Conservation (phyloP, 305 asterid species). For the Rubia tinctorum region DNA sequence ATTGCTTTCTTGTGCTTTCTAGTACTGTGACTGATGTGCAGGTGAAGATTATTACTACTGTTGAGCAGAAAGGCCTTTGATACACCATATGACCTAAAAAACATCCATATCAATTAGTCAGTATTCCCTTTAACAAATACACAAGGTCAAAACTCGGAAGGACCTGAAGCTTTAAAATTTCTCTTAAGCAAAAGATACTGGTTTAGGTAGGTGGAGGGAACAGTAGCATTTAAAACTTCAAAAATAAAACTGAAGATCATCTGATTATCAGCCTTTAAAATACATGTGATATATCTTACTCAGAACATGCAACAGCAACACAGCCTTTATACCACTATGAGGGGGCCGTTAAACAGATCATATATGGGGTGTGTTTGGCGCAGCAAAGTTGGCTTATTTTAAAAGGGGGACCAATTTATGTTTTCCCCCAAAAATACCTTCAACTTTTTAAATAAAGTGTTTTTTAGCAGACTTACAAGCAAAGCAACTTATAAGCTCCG, state of each 20-base stretch:
- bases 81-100: conserved; percentile 62
- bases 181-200: not conserved
- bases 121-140: not conserved
- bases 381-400: too few species aligned
- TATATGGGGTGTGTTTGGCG: too few species aligned
- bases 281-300: not conserved
- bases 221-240: not conserved
- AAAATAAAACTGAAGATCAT: not conserved
- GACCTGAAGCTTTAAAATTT: not conserved
- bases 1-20: conserved; percentile 39
- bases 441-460: too few species aligned
- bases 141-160: not conserved
- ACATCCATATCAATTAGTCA: not conserved
- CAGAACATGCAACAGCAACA: not conserved
- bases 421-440: too few species aligned
- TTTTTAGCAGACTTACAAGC: too few species aligned
- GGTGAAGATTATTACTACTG: conserved; percentile 23
- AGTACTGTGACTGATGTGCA: conserved; percentile 31
- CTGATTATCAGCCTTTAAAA: not conserved
- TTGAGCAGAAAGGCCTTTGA: conserved; percentile 40
- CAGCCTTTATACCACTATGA: not conserved
- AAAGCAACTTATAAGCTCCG: too few species aligned
- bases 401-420: too few species aligned
- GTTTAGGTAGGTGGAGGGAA: too few species aligned
- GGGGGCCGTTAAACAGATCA: too few species aligned